Evolutionary conservation across 2,329 filamentous ascomycete species (phyloP).

Genomic region (Aspergillus pseudonomiae): DNA sequence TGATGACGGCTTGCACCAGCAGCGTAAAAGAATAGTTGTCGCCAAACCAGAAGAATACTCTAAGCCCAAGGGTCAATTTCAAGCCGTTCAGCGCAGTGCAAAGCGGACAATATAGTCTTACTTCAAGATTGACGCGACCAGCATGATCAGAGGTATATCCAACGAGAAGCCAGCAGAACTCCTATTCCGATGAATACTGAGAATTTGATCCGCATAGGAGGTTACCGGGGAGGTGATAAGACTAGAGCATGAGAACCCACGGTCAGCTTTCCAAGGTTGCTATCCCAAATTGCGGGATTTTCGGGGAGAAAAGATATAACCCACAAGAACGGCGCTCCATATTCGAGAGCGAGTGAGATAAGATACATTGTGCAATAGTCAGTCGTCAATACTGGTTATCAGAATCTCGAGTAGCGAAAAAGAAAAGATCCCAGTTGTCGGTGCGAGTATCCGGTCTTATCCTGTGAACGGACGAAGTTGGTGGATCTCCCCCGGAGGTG

Average conservation of each 20-base stretch:
- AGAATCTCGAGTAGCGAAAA: not conserved
- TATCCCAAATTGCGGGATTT: not conserved
- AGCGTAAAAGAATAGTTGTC: conserved; percentile 62
- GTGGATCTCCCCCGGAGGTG: not conserved
- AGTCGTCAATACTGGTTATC: not conserved
- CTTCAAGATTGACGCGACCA: conserved; percentile 66
- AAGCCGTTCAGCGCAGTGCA: not conserved
- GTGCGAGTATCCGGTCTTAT: not conserved
- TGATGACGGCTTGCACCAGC: conserved; percentile 62
- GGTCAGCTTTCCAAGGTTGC: conserved; percentile 14
- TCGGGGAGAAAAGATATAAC: conserved; percentile 16
- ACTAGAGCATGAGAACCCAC: conserved; percentile 35
- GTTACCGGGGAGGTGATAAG: conserved; percentile 66
- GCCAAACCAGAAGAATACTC: conserved; percentile 68
- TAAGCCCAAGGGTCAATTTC: conserved; percentile 28
- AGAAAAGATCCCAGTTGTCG: not conserved
- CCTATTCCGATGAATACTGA: conserved; percentile 63
- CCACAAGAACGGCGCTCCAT: conserved; percentile 54
- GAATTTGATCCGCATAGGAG: conserved; percentile 68
- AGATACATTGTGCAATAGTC: conserved; percentile 39
- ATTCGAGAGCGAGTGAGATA: conserved; percentile 45
- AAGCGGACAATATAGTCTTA: conserved; percentile 30
- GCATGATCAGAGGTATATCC: conserved; percentile 69
- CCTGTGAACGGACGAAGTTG: conserved; percentile 8
- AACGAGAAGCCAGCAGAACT: conserved; percentile 67